phyloP scores from a whole-genome alignment of 768 basidiomycete genomes.

The Leccinum disarticulatum region DNA sequence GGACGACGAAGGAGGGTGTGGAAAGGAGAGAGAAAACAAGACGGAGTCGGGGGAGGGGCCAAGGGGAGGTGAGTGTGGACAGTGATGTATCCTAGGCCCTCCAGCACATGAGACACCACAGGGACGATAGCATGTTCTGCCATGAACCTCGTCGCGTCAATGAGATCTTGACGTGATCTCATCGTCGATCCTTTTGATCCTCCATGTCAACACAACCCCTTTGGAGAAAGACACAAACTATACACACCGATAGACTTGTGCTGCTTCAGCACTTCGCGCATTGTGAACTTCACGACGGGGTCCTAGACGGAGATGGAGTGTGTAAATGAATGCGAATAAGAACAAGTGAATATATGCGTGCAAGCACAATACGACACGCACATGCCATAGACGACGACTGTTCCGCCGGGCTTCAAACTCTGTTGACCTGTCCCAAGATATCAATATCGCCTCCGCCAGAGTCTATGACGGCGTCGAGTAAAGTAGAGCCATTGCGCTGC shows the following conservation, averaged over 20 bases:
- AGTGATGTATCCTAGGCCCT: too few relatives aligned
- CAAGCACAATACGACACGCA: slow-evolving; percentile 17
- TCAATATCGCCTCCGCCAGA: slow-evolving; percentile 65
- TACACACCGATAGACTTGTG: slow-evolving; percentile 67
- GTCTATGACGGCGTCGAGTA: slow-evolving; percentile 65
- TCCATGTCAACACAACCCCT: slow-evolving; percentile 14
- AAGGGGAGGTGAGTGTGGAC: too few relatives aligned
- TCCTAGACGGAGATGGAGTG: slow-evolving; percentile 4
- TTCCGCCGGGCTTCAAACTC: slow-evolving; percentile 52
- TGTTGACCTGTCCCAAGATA: slow-evolving; percentile 43
- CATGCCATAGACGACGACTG: slow-evolving; percentile 69
- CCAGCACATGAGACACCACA: too few relatives aligned
- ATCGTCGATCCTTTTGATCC: slow-evolving; percentile 68
- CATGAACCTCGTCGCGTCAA: slow-evolving; percentile 71
- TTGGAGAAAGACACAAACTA: background rate
- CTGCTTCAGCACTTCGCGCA: slow-evolving; percentile 76
- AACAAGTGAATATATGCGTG: background rate
- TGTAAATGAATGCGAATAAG: slow-evolving; percentile 3
- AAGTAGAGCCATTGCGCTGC: slow-evolving; percentile 17
- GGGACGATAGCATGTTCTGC: slow-evolving; percentile 56
- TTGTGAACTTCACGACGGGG: slow-evolving; percentile 63
- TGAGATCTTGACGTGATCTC: slow-evolving; percentile 74
- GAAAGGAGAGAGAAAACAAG: too few relatives aligned
- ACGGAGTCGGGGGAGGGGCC: too few relatives aligned
- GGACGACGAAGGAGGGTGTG: too few relatives aligned